Percentiles rank a stretch among this genome's conserved stretches.
These are phyloP conservation scores for Ceratocystis cacaofunesta DNA, from an alignment of 2,329 filamentous ascomycete genomes.

Conservation along the genomic window DNA sequence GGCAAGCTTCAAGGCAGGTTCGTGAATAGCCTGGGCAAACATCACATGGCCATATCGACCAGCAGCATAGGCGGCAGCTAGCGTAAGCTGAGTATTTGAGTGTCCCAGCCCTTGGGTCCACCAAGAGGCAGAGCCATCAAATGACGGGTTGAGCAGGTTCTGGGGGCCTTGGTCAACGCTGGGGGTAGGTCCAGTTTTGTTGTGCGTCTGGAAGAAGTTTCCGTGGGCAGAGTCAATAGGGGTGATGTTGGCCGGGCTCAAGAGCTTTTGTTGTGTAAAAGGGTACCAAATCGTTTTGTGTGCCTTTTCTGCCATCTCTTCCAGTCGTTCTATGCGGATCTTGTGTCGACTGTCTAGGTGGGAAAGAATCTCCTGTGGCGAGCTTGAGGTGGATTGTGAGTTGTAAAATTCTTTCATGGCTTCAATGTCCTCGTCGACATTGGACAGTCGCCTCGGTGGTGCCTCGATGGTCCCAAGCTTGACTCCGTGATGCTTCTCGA, in stretches of 20 bases:
- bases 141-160: conserved; percentile 45
- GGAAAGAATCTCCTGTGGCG: conserved; percentile 33
- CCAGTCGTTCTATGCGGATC: conserved; percentile 41
- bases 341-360: conserved; percentile 39
- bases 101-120: conserved; percentile 84
- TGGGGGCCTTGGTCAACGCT: conserved; percentile 17
- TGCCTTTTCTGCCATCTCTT: conserved; percentile 46
- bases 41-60: conserved; percentile 79
- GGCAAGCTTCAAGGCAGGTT: conserved; percentile 57
- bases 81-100: conserved; percentile 53
- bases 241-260: conserved; percentile 47
- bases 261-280: conserved; percentile 62
- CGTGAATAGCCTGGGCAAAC: conserved; percentile 68
- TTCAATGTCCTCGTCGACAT: conserved; percentile 34
- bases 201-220: conserved; percentile 56
- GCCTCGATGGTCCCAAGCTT: conserved; percentile 40
- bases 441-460: conserved; percentile 36
- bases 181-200: not conserved
- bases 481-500: conserved; percentile 42
- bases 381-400: conserved; percentile 26
- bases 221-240: conserved; percentile 69
- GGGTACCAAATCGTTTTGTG: conserved; percentile 65
- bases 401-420: conserved; percentile 52
- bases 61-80: conserved; percentile 66
- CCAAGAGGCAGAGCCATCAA: conserved; percentile 79